Evolutionary conservation across 2,329 filamentous ascomycete genomes (phyloP).

Genomic region (Xylariaceae sp.): DNA sequence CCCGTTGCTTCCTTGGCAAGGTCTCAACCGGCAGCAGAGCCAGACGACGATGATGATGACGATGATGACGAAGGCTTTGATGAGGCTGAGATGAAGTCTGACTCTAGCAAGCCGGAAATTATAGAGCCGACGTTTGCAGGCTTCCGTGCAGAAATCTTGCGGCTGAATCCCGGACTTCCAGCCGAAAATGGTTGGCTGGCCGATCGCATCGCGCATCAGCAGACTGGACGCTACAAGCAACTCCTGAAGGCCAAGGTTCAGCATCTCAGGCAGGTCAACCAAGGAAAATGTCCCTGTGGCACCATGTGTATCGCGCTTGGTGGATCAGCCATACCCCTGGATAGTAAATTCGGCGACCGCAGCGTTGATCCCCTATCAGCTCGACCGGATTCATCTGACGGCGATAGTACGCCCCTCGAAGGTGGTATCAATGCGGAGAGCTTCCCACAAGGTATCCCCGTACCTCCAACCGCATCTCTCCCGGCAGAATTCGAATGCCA

Average conservation of each 20-base stretch:
- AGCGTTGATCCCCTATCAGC: slow-evolving; percentile 60
- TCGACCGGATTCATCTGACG: slow-evolving; percentile 60
- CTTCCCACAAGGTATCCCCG: slow-evolving; percentile 79
- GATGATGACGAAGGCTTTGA: slow-evolving; percentile 60
- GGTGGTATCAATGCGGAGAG: slow-evolving; percentile 70
- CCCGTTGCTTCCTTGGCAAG: slow-evolving; percentile 53
- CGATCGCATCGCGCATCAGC: slow-evolving; percentile 81
- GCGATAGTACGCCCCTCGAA: slow-evolving; percentile 70
- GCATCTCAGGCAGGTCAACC: slow-evolving; percentile 63
- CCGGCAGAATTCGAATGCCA: slow-evolving; percentile 90
- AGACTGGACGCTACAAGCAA: slow-evolving; percentile 76
- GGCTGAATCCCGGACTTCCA: slow-evolving; percentile 71
- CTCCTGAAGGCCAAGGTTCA: slow-evolving; percentile 71
- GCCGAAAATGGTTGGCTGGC: slow-evolving; percentile 64
- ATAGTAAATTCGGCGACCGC: slow-evolving; percentile 61
- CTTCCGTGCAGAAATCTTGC: slow-evolving; percentile 73
- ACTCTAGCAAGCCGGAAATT: slow-evolving; percentile 63
- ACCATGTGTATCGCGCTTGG: slow-evolving; percentile 67
- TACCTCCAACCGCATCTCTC: slow-evolving; percentile 75
- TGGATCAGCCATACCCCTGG: slow-evolving; percentile 65
- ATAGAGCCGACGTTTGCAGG: slow-evolving; percentile 75
- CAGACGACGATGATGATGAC: slow-evolving; percentile 63
- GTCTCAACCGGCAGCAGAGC: slow-evolving; percentile 47
- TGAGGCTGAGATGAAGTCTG: slow-evolving; percentile 63
- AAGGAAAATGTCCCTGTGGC: slow-evolving; percentile 60